Percentiles rank a stretch among this genome's conserved stretches.
These are phyloP conservation scores for Saccharomycopsis sp. DNA, from an alignment of 805 yeast species.

Conservation along the genomic window DNA sequence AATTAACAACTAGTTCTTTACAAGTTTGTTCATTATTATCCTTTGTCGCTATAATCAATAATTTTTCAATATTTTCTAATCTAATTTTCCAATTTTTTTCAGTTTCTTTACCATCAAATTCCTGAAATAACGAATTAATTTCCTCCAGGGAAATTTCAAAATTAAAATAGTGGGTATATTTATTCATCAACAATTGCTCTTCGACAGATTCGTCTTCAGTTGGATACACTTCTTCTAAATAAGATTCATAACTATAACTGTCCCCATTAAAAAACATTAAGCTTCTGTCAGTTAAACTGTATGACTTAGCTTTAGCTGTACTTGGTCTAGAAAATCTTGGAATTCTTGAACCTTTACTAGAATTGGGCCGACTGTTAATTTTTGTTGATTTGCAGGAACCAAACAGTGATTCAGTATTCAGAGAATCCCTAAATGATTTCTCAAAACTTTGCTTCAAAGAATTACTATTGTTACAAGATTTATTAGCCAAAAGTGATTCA, in stretches of 20 bases:
- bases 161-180: background rate
- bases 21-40: background rate
- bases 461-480: too few relatives aligned
- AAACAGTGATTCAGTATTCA: background rate
- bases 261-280: background rate
- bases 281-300: background rate
- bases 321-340: background rate
- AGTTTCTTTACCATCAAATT: background rate
- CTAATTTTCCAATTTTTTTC: background rate
- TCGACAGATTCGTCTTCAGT: background rate
- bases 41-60: background rate
- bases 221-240: background rate
- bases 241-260: background rate
- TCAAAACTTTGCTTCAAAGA: too few relatives aligned
- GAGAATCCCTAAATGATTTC: too few relatives aligned
- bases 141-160: background rate
- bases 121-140: background rate
- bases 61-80: background rate
- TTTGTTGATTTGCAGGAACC: too few relatives aligned
- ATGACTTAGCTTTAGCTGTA: background rate
- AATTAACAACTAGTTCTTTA: background rate
- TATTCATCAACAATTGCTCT: background rate
- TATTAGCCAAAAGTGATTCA: too few relatives aligned
- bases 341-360: background rate
- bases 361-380: too few relatives aligned